Conservation (phyloP, 2,329 filamentous ascomycete species). For the Ophiostoma ips region DNA sequence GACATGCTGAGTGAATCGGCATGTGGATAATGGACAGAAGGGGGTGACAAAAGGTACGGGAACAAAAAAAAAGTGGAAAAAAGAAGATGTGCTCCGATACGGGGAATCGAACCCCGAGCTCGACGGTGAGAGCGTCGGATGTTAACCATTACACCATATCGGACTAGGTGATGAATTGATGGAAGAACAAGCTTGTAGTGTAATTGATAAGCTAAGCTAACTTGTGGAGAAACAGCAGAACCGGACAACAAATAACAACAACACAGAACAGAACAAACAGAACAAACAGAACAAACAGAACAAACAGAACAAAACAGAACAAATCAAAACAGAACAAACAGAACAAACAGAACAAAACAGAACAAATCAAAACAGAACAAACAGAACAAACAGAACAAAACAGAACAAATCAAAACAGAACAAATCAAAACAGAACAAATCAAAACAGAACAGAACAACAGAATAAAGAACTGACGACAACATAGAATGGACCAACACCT, state of each 20-base stretch:
- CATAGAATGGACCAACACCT: too few species aligned
- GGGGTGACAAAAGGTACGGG: background rate
- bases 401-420: background rate
- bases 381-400: background rate
- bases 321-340: too few species aligned
- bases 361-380: too few species aligned
- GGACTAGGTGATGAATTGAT: background rate
- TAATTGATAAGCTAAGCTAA: too few species aligned
- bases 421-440: background rate
- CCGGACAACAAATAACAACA: too few species aligned
- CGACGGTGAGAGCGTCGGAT: conserved; percentile 15
- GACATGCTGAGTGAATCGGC: background rate
- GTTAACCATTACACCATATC: conserved; percentile 15
- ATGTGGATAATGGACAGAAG: background rate
- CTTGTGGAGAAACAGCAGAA: too few species aligned
- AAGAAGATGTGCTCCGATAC: conserved; percentile 11
- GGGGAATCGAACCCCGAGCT: conserved; percentile 15
- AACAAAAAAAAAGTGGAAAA: background rate
- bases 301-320: too few species aligned
- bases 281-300: too few species aligned
- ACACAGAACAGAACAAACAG: background rate
- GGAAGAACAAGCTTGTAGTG: too few species aligned
- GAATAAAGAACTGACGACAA: background rate
- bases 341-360: too few species aligned
- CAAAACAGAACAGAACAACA: background rate